These are phyloP conservation scores for Cryphonectria naterciae DNA, from an alignment of 2,329 filamentous ascomycete genomes.

Conservation along the genomic window DNA sequence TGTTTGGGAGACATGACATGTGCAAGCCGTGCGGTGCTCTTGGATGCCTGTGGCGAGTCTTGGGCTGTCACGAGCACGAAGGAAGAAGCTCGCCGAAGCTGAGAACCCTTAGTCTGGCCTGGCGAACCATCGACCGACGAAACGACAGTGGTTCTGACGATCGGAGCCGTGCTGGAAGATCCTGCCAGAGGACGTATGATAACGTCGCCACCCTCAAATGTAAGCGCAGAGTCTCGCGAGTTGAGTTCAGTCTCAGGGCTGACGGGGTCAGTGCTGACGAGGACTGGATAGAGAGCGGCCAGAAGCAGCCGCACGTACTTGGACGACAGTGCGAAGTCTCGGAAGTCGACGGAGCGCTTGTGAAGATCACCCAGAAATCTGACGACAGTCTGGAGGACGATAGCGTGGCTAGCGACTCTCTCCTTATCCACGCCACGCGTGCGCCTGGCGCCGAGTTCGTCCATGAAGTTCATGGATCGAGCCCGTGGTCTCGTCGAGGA, in stretches of 20 bases:
- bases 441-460: slow-evolving; percentile 59
- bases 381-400: slow-evolving; percentile 75
- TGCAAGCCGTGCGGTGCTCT: slow-evolving; percentile 62
- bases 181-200: slow-evolving; percentile 75
- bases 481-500: slow-evolving; percentile 49
- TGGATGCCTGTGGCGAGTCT: slow-evolving; percentile 60
- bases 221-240: slow-evolving; percentile 77
- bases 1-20: slow-evolving; percentile 64
- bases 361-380: slow-evolving; percentile 82
- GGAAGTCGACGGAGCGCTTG: slow-evolving; percentile 73
- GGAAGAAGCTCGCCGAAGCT: slow-evolving; percentile 80
- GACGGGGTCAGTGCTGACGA: slow-evolving; percentile 84
- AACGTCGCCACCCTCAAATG: slow-evolving; percentile 84
- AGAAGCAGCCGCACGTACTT: slow-evolving; percentile 82
- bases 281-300: slow-evolving; percentile 80
- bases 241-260: slow-evolving; percentile 85
- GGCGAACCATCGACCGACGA: slow-evolving; percentile 53
- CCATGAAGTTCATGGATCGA: slow-evolving; percentile 69
- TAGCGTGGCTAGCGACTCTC: slow-evolving; percentile 59
- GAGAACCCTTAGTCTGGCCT: slow-evolving; percentile 55
- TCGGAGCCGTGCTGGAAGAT: slow-evolving; percentile 64
- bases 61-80: slow-evolving; percentile 86
- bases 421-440: slow-evolving; percentile 49
- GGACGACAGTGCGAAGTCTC: slow-evolving; percentile 79
- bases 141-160: slow-evolving; percentile 72